These are phyloP conservation scores for Exobasidium rhododendri DNA, from an alignment of 1,284 basidiomycete genomes.

Conservation along the genomic window DNA sequence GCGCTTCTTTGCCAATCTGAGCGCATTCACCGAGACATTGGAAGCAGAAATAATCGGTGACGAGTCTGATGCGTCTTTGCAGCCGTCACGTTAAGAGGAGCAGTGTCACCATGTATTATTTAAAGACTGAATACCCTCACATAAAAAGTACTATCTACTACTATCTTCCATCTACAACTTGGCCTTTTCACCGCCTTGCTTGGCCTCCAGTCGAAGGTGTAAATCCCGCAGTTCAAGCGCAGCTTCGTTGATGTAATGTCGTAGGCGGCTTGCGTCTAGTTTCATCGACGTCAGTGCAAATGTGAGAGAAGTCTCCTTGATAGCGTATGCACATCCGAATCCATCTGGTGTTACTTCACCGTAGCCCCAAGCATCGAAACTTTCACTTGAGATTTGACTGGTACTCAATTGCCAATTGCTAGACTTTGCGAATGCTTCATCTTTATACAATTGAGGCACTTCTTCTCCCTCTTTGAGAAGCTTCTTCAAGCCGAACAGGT, in stretches of 20 bases:
- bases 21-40: too few relatives aligned
- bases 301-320: slow-evolving; percentile 79
- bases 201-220: slow-evolving; percentile 34
- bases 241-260: slow-evolving; percentile 55
- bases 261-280: slow-evolving; percentile 60
- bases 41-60: too few relatives aligned
- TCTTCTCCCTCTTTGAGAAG: slow-evolving; percentile 72
- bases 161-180: background rate
- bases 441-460: slow-evolving; percentile 74
- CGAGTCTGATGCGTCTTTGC: too few relatives aligned
- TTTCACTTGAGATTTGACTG: slow-evolving; percentile 76
- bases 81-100: too few relatives aligned
- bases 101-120: too few relatives aligned
- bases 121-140: too few relatives aligned
- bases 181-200: slow-evolving; percentile 8
- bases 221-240: slow-evolving; percentile 53
- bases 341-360: slow-evolving; percentile 88
- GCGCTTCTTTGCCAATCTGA: background rate
- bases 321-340: slow-evolving; percentile 88
- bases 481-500: slow-evolving; percentile 87
- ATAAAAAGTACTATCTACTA: too few relatives aligned
- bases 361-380: slow-evolving; percentile 93
- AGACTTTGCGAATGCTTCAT: slow-evolving; percentile 69
- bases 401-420: slow-evolving; percentile 91
- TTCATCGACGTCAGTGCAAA: slow-evolving; percentile 89